These are phyloP conservation scores for Eucalyptus urophylla DNA, from an alignment of 345 rosid species.

Conservation along the genomic window DNA sequence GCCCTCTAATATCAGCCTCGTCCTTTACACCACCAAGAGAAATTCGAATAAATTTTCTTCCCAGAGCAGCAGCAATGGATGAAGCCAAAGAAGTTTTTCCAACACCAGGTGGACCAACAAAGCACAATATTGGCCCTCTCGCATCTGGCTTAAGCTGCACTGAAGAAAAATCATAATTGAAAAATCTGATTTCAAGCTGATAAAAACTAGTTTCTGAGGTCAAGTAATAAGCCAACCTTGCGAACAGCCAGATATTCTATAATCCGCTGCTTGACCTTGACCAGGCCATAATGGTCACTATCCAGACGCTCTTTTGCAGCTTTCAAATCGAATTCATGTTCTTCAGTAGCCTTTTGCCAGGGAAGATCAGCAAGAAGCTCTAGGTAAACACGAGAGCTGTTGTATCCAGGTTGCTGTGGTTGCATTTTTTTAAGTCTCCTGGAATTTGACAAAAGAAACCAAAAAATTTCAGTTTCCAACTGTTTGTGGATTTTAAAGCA, in stretches of 20 bases:
- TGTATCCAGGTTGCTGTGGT: slow-evolving; percentile 99
- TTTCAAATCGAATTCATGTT: slow-evolving; percentile 74
- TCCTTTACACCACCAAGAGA: slow-evolving; percentile 99
- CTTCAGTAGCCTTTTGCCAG: slow-evolving; percentile 89
- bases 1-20: slow-evolving; percentile 99
- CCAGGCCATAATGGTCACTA: slow-evolving; percentile 84
- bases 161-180: background rate
- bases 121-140: slow-evolving; percentile 92
- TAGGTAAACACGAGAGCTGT: slow-evolving; percentile 88
- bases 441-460: slow-evolving; percentile 2
- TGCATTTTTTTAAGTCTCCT: slow-evolving; percentile 99
- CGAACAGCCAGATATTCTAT: slow-evolving; percentile 99
- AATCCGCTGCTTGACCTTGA: slow-evolving; percentile 92
- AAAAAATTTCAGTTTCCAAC: background rate
- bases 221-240: slow-evolving; percentile 29
- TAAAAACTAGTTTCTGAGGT: background rate
- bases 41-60: slow-evolving; percentile 86
- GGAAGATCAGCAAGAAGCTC: slow-evolving; percentile 98
- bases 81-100: slow-evolving; percentile 98
- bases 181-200: slow-evolving; percentile 5
- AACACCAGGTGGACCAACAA: slow-evolving; percentile 99
- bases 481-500: background rate
- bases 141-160: slow-evolving; percentile 99
- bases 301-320: slow-evolving; percentile 93
- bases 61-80: slow-evolving; percentile 89